phyloP scores from a whole-genome alignment of 129 eudicot species.

The Apium graveolens region DNA sequence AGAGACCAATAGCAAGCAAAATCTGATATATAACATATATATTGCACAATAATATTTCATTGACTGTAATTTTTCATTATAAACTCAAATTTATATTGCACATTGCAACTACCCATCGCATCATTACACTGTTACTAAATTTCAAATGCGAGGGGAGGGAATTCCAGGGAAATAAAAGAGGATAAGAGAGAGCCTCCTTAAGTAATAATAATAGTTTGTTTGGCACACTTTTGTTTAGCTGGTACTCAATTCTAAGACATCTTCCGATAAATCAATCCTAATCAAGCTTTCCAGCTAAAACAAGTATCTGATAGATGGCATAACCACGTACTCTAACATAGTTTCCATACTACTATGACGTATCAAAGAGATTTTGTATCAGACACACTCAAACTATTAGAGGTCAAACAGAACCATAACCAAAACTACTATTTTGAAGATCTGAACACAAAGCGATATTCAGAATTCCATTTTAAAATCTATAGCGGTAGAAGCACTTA shows the following conservation, averaged over 20 bases:
- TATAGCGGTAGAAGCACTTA: neutral
- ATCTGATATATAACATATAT: neutral
- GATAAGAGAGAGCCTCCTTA: neutral
- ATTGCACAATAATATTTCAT: neutral
- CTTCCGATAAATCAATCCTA: neutral
- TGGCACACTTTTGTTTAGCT: neutral
- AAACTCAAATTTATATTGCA: too few species aligned
- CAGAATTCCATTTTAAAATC: neutral
- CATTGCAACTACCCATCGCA: neutral
- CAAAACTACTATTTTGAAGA: constrained; percentile 38
- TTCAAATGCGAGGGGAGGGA: neutral
- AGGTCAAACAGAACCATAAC: neutral
- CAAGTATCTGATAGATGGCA: neutral
- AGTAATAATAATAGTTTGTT: neutral
- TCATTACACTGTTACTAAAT: neutral
- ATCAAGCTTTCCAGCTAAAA: neutral
- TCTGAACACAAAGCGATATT: constrained; percentile 30
- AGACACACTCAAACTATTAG: neutral
- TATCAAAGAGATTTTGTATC: neutral
- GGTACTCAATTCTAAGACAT: neutral
- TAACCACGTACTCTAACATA: neutral
- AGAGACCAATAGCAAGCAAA: neutral
- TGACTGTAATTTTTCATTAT: neutral
- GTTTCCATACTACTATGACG: neutral
- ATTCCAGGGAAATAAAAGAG: neutral